Base-by-base conservation (phyloP, 495 filamentous ascomycete genomes). In the Penicillium argentinense region DNA sequence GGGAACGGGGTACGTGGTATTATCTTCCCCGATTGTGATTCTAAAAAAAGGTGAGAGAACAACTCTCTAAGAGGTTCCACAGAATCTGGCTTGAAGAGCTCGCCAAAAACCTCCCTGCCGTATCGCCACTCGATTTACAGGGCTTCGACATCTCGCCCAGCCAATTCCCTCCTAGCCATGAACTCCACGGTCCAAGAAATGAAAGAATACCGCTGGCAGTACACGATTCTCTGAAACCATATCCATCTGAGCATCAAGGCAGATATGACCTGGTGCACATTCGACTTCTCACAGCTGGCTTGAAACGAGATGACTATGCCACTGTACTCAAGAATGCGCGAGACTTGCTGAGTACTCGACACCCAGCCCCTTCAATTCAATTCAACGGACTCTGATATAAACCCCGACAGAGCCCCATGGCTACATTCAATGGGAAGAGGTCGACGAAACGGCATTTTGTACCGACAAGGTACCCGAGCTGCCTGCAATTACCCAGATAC, bases 221-320 rank as follows among this genome's bases (percentile, higher is more conserved):
- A 3, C 69, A 73, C 3, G 59, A 71, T 23, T 48, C 57, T 9
- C 47, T 62, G 1, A 29, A 63, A 3, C 60, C 59, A 4, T 73
- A 66, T 36, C 60, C 67, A 3, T 2, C 18, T 1, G 52, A 67
- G 9, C 56, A 67, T 17, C 42, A 51, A 4, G 47, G 47, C 9
- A 53, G 49, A 8, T 72, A 69, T 27, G 70, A 72, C 22, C 27
- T 73, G 8, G 65, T 72, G 0, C 62, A 73, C 39, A 47, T 73
- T 17, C 51, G 60, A 8, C 45, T 68, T 4, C 45, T 73, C 8
- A 51, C 60, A 7, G 56, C 43, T 0, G 63, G 60, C 2, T 22
- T 73, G 2, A 49, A 56, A 13, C 30, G 54, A 14, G 48, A 45
- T 4, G 62, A 64, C 3, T 63, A 59, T 17, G 14, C 45, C 0